phyloP scores from a whole-genome alignment of 2,329 filamentous ascomycete species.

The Claviceps sp. region DNA sequence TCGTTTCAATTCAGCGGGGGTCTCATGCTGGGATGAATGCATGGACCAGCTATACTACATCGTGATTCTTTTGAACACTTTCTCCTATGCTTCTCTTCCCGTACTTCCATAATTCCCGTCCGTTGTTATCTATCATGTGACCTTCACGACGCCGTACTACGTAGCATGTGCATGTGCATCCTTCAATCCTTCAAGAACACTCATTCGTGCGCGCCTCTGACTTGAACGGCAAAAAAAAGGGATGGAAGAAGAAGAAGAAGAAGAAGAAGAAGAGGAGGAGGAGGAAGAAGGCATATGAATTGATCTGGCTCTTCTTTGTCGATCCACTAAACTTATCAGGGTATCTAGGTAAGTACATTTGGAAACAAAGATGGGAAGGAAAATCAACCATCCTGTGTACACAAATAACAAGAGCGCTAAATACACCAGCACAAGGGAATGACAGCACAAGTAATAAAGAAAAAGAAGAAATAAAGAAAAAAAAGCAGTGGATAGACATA shows the following conservation, averaged over 20 bases:
- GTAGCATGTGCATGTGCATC: too few species aligned
- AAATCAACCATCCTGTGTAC: neutral
- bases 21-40: too few species aligned
- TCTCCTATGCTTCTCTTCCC: too few species aligned
- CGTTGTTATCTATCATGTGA: too few species aligned
- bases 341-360: constrained; percentile 3
- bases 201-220: too few species aligned
- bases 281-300: neutral
- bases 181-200: too few species aligned
- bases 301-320: neutral
- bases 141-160: too few species aligned
- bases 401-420: neutral
- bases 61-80: too few species aligned
- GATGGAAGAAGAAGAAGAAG: neutral
- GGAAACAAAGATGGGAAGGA: neutral
- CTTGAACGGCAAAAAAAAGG: neutral
- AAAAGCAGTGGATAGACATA: too few species aligned
- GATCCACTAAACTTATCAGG: constrained; percentile 2
- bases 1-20: too few species aligned
- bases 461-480: neutral
- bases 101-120: too few species aligned
- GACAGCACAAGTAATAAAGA: neutral
- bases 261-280: neutral
- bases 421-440: neutral
- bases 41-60: too few species aligned